Evolutionary conservation across 176 grass and related monocot species (phyloP).

Genomic region (Juncus effusus): DNA sequence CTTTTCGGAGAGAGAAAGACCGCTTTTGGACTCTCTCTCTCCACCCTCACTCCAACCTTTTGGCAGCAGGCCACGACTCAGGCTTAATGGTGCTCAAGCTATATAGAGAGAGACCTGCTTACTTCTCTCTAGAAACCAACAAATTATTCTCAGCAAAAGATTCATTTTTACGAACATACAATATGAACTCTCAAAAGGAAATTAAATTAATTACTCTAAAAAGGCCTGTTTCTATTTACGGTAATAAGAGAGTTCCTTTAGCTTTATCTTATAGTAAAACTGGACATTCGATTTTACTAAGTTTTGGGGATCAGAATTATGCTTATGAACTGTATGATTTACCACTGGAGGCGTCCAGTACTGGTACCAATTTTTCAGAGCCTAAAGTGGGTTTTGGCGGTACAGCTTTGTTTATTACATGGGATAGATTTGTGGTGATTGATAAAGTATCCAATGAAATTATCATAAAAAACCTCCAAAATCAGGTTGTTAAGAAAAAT

Average conservation of each 20-base stretch:
- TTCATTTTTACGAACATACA: constrained; percentile 48
- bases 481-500: too few species aligned
- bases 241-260: constrained; percentile 58
- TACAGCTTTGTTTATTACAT: background rate
- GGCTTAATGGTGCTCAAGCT: constrained; percentile 83
- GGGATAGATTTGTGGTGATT: too few species aligned
- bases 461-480: too few species aligned
- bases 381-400: constrained; percentile 50
- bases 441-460: too few species aligned
- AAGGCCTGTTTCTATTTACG: constrained; percentile 51
- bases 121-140: constrained; percentile 43
- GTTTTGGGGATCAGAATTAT: constrained; percentile 40
- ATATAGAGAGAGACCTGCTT: constrained; percentile 73
- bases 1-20: constrained; percentile 65
- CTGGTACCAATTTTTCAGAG: constrained; percentile 47
- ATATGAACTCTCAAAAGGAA: constrained; percentile 56
- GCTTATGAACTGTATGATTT: constrained; percentile 67
- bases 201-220: constrained; percentile 53
- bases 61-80: constrained; percentile 88
- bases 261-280: constrained; percentile 68
- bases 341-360: constrained; percentile 59
- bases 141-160: constrained; percentile 75
- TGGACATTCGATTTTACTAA: constrained; percentile 66
- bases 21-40: constrained; percentile 79
- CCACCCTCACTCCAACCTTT: constrained; percentile 78